Evolutionary conservation across 768 basidiomycete species (phyloP), one percentile per base, ranked within the genome.

Genomic region (Russula vinacea): DNA sequence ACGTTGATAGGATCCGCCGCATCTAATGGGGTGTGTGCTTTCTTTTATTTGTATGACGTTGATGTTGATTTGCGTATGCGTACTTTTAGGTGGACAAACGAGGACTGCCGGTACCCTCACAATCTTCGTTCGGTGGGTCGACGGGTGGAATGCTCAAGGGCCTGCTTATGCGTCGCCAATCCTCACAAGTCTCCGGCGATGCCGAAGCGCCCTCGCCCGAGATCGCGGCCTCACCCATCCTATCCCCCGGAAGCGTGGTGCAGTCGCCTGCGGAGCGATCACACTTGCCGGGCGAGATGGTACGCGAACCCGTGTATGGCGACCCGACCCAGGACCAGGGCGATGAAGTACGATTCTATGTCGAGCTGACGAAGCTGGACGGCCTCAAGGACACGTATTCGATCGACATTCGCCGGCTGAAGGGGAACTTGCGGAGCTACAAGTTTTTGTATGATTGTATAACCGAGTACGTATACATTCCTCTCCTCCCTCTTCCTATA

Each of bases 341-440:
- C 35, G 96, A 96, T 70, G 97, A 98, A 84, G 93, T 99, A 69
- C 86, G 92, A 69, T 98, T 98, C 80, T 92, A 87, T 14, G 89
- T 98, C 66, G 97, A 99, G 78, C 76, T 99, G 67, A 98, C 96
- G 53, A 79, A 90, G 70, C 80, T 99, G 70, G 89, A 92, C 74
- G 85, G 93, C 67, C 80, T 98, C 70, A 91, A 88, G 69, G 92
- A 92, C 72, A 91, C 94, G 51, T 95, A 89, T 75, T 89, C 89
- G 75, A 80, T 98, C 70, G 95, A 98, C 76, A 88, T 98, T 73
- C 85, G 95, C 71, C 78, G 97, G 68, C 73, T 98, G 72, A 94
- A 96, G 75, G 97, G 97, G 33, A 91, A 92, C 73, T 78, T 96
- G 73, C 84, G 91, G 77, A 92, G 91, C 75, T 98, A 93, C 78